Base-by-base conservation (phyloP, 441 rosid species). In the Corymbia calophylla region DNA sequence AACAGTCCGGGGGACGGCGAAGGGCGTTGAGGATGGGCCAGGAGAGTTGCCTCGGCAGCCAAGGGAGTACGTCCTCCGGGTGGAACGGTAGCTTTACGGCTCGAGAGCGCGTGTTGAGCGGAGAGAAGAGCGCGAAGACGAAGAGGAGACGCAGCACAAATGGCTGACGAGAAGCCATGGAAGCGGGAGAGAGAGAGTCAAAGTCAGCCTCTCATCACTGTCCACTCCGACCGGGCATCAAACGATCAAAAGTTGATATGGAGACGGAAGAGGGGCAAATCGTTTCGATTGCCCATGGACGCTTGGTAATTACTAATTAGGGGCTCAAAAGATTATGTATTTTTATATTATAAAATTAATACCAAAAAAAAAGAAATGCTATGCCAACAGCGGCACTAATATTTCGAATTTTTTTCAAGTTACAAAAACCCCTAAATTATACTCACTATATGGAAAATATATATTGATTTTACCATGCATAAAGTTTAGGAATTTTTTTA, bases 1-100 rank as follows among this genome's bases (percentile, higher is more conserved):
- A 98, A 92, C 81, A 97, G 89, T 98, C 99, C 58, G 93, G 93
- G 17, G 98, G 92, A 25, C 95, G 68, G 73, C 92, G 89, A 60
- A 98, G 94, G 88, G 93, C 88, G 90, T 94, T 94, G 86, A 97
- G 96, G 87, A 98, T 87, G 70, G 98, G 98, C 98, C 99, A 95
- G 0, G 99, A 94, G 18, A 95, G 92, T 88, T 94, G 95, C 60
- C 95, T 91, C 12, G 99, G 98, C 88, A 97, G 91, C 18, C 95
- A 86, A 51, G 99, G 96, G 51, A 97, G 95, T n/a, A 94, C 82
- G 87, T 98, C 99, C 55, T 91, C 93, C 9, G 98, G 96, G 92
- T 94, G 98, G 92, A 98, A 95, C 14, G 97, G 98, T 31, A 91
- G 86, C 39, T 92, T 93, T n/a, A 89, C 81, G 3, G 94, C 91